Evolutionary conservation across 306 rosid species (phyloP).

Genomic region (Trifolium fragiferum): DNA sequence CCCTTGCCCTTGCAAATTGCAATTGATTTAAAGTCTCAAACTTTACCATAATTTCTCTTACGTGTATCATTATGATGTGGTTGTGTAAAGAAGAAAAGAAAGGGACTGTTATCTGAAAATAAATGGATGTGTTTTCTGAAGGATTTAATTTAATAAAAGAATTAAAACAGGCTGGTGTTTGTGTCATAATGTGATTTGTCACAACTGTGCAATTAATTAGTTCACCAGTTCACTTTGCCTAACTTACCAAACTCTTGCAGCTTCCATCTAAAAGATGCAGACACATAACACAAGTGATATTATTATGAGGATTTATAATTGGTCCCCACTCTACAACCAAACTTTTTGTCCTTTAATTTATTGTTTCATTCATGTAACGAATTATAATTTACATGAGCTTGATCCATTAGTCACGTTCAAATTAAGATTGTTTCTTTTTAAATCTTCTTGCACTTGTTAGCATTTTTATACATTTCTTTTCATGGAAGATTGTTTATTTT

Average conservation of each 20-base stretch:
- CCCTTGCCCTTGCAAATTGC: background rate
- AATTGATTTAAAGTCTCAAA: constrained; percentile 14
- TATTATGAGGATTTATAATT: constrained; percentile 29
- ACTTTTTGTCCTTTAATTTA: constrained; percentile 27
- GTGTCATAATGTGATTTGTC: constrained; percentile 39
- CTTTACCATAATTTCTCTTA: constrained; percentile 10
- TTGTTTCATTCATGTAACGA: background rate
- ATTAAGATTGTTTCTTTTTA: too few relatives aligned
- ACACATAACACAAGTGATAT: constrained; percentile 23
- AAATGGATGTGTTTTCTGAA: constrained; percentile 19
- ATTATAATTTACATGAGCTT: too few relatives aligned
- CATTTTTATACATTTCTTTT: too few relatives aligned
- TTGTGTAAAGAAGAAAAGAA: constrained; percentile 42
- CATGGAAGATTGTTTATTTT: too few relatives aligned
- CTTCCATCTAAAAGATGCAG: constrained; percentile 32
- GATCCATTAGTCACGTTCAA: too few relatives aligned
- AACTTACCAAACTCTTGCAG: constrained; percentile 68
- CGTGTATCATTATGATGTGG: constrained; percentile 24
- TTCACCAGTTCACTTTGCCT: constrained; percentile 48
- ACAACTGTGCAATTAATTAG: constrained; percentile 43
- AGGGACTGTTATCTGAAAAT: constrained; percentile 43
- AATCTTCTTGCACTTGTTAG: too few relatives aligned
- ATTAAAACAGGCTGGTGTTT: constrained; percentile 32
- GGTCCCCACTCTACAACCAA: constrained; percentile 33
- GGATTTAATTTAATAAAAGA: constrained; percentile 3